Percentiles rank a stretch among this genome's conserved stretches.
These are phyloP conservation scores for Verticillium dahliae DNA, from an alignment of 2,329 filamentous ascomycete genomes.

Conservation along the genomic window DNA sequence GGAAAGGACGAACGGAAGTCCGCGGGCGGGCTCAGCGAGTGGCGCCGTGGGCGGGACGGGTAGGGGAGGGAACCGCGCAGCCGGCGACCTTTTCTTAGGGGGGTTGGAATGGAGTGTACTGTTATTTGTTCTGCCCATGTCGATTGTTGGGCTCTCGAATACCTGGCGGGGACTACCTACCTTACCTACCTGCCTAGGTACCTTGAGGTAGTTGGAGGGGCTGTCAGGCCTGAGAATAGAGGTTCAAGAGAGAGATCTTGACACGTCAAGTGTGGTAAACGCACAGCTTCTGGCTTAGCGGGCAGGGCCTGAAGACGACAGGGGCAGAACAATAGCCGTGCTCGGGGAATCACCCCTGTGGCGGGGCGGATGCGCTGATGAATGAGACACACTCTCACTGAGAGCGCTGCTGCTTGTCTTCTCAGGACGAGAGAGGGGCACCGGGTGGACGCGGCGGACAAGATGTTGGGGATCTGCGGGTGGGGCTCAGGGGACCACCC, in stretches of 20 bases:
- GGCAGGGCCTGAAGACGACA: background rate
- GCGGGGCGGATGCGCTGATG: too few species aligned
- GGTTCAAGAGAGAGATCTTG: too few species aligned
- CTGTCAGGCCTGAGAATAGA: too few species aligned
- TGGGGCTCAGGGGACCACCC: slow-evolving; percentile 8
- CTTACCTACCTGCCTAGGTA: too few species aligned
- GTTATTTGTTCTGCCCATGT: too few species aligned
- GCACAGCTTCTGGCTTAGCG: background rate
- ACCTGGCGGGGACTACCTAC: too few species aligned
- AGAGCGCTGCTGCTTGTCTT: background rate
- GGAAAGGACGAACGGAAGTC: slow-evolving; percentile 2
- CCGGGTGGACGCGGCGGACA: slow-evolving; percentile 22
- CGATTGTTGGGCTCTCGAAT: too few species aligned
- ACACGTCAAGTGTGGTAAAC: too few species aligned
- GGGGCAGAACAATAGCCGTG: background rate
- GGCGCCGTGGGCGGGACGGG: background rate
- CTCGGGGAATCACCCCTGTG: background rate
- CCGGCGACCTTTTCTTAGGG: background rate
- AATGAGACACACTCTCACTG: background rate
- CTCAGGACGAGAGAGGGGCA: background rate
- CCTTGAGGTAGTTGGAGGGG: too few species aligned
- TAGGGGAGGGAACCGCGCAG: background rate
- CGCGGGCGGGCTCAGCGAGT: background rate
- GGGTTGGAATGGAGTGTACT: background rate
- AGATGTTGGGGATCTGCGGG: slow-evolving; percentile 37